phyloP scores from a whole-genome alignment of 768 basidiomycete genomes.

The Holtermanniella nyarrowii region DNA sequence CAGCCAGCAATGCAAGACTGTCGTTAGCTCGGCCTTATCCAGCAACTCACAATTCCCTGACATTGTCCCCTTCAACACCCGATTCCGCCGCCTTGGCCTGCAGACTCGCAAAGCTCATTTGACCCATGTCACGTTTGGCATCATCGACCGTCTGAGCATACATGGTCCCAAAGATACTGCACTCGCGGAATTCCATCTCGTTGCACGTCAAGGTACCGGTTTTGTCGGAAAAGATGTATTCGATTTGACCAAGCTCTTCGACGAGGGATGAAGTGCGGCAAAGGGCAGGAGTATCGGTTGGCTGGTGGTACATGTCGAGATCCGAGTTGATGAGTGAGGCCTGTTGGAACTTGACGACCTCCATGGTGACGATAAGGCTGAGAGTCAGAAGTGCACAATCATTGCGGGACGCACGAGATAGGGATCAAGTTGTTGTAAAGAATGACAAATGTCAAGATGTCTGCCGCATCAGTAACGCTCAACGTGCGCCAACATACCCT shows the following conservation, averaged over 20 bases:
- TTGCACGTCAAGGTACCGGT: slow-evolving; percentile 80
- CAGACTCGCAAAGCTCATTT: slow-evolving; percentile 74
- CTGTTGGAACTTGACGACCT: slow-evolving; percentile 97
- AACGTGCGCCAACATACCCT: slow-evolving; percentile 49
- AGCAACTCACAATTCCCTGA: slow-evolving; percentile 32
- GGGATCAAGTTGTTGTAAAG: slow-evolving; percentile 98
- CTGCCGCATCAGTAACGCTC: slow-evolving; percentile 42
- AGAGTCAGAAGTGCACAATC: not conserved
- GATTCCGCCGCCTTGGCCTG: slow-evolving; percentile 30
- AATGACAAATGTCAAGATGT: slow-evolving; percentile 96
- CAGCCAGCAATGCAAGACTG: slow-evolving; percentile 65
- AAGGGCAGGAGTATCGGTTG: slow-evolving; percentile 88
- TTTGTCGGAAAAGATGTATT: slow-evolving; percentile 42
- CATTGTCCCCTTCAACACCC: slow-evolving; percentile 41
- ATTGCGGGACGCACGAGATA: slow-evolving; percentile 53
- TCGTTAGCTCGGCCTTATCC: slow-evolving; percentile 26
- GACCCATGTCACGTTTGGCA: slow-evolving; percentile 61
- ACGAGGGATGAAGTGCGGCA: slow-evolving; percentile 97
- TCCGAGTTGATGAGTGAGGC: slow-evolving; percentile 94
- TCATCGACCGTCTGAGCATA: slow-evolving; percentile 92
- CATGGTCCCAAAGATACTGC: slow-evolving; percentile 73
- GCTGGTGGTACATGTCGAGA: slow-evolving; percentile 95
- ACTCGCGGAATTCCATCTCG: slow-evolving; percentile 95
- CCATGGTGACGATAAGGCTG: slow-evolving; percentile 92
- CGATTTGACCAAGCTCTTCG: slow-evolving; percentile 93